Evolutionary conservation across 176 grass and related monocot species (phyloP), one percentile per base, ranked within the genome.

Genomic region (Oryza meyeriana): DNA sequence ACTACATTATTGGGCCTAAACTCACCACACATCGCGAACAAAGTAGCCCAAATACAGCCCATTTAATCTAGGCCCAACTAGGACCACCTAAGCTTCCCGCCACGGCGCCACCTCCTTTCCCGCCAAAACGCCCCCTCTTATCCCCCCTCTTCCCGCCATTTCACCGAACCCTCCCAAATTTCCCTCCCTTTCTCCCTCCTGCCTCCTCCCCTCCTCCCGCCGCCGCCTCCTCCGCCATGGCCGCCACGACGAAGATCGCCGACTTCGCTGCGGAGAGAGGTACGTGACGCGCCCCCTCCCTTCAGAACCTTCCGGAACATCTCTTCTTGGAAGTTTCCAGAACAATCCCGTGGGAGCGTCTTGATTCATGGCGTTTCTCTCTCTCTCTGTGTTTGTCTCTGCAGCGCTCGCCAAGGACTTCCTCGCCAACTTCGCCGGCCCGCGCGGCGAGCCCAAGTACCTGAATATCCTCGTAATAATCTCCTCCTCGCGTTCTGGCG

Each of bases 391-490:
- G 8, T 69, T 93, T 75, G 6, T 47, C 29, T 1, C 64, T 61
- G 45, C 89, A 99, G 97, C 85, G 24, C 89, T 89, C 57, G 93
- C 93, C 26, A 99, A 99, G 83, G 93, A 99, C 77, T 99, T 99
- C 89, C 80, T 99, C 11, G 78, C 69, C 76, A 99, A 94, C 59
- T 95, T 90, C 73, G 61, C 93, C 0, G 89, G 83, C 33, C 86
- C 87, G 2, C 69, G 83, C 45, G 93, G 93, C 26, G 93, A 99
- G 70, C 79, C 97, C 62, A 99, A 99, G 77, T 99, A 99, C 86
- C 71, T 94, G 32, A 92, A 90, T 12, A 77, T 95, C 77, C 85
- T 99, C 75, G 96, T 99, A 92, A 79, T 16, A 2, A 36, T 66
- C 75, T 75, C 71, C 35, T 8, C 17, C 57, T 8, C 25, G 12